Evolutionary conservation across 2,329 filamentous ascomycete genomes (phyloP), one percentile per base, ranked within the genome.

Genomic region (Madurella mycetomatis): DNA sequence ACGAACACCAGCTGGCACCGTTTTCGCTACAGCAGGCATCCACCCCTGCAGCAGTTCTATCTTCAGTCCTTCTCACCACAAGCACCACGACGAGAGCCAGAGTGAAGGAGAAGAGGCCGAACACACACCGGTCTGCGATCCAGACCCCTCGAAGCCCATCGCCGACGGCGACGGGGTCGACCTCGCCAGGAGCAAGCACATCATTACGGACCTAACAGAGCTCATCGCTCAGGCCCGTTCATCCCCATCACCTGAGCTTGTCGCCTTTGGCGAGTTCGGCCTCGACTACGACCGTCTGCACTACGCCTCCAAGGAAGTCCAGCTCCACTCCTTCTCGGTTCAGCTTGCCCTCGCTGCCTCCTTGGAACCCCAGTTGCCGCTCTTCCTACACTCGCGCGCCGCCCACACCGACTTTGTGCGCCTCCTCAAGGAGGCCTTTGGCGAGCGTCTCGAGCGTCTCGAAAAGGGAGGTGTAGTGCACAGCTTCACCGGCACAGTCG

Each of bases 211-310:
- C 31, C 79, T 97, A n/a, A 78, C 78, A 43, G 66, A 73, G 7
- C 75, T 96, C 2, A 82, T 92, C 4, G 66, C 79, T 2, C 72
- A 82, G 37, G 81, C 83, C 1, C 83, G 82, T 16, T 59, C 70
- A 2, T 68, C 71, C 5, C 62, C 68, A 71, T 47, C 68, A 25
- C 68, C 82, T 0, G 69, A 81, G 0, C 78, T 88, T 41, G 85
- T 90, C 1, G 92, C 94, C 7, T 91, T 96, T 68, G 94, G 94
- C 47, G 94, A 99, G 72, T 90, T 99, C 58, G 94, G 94, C 1
- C 85, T 99, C 4, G 94, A 99, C 73, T 99, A 97, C 68, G 94
- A 99, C 73, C 84, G 94, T 1, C 75, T 99, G 37, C 88, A 90
- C 64, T 86, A 92, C 65, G 91, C 88, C 66, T 83, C 86, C 40